Evolutionary conservation across 352 stramenopile species (phyloP), one percentile per base, ranked within the genome.

Genomic region (Phytophthora lateralis): DNA sequence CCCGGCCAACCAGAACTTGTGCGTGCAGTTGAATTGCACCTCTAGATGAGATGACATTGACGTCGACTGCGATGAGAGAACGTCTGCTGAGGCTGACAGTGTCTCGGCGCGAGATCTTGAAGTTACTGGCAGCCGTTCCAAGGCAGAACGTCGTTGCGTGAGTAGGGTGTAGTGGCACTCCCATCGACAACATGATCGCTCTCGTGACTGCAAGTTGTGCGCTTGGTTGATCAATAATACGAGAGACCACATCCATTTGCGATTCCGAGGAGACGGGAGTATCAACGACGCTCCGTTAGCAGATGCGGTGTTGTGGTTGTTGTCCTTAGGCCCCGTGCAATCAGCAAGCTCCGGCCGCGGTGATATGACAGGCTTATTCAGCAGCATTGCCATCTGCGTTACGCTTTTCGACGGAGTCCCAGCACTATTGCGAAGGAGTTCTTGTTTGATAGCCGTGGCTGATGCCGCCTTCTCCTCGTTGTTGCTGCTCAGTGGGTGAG

Each of bases 101-200:
- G 37, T 30, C 20, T 14, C 37, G 2, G 35, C 29, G 14, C 26
- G 45, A 43, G 39, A 51, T 53, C 66, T 24, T 20, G 56, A 45
- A 15, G 42, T 59, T 1, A 39, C 42, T 6, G 60, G 46, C 6
- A 34, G 27, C 17, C 74, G 60, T 54, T 91, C 80, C 17, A 91
- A 62, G 1, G 78, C 82, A 10, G 82, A 91, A 12, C 80, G 63
- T 14, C 80, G 75, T 48, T 90, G 82, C 0, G 52, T 56, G 3
- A 90, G 67, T 1, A 90, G 54, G n/a, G 75, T 64, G 60, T 91
- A 91, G 50, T 85, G 79, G 44, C 82, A 91, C 27, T 90, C 82
- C 82, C 82, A 91, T 18, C 80, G 76, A 66, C 78, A 81, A 24
- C 76, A 88, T 1, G 78, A 64, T 4, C 73, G 78, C 47, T 90